A percentile compares a stretch with the other conserved stretches of the same genome.
Evolutionary conservation across 164 flowering plant species (phyloP).

Genomic region (Buxus sempervirens): DNA sequence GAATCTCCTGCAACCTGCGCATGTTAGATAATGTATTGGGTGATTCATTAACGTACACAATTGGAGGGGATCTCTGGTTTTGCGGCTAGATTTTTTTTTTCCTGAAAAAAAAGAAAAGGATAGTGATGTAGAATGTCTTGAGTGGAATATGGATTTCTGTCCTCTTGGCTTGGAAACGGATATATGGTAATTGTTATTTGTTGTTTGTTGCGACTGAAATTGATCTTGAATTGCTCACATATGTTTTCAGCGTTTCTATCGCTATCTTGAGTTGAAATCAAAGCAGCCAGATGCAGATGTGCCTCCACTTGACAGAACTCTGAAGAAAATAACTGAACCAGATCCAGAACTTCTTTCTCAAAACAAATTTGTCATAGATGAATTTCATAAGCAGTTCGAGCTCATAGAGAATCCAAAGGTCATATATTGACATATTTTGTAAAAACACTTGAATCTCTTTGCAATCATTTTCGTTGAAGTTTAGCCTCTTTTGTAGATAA

Average conservation of each 20-base stretch:
- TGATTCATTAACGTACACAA: too few species aligned
- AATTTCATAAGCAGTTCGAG: conserved; percentile 53
- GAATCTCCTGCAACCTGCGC: too few species aligned
- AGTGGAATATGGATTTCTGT: neutral
- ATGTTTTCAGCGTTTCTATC: conserved; percentile 72
- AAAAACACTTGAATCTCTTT: neutral
- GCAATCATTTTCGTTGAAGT: neutral
- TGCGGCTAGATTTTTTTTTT: too few species aligned
- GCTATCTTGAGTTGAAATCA: conserved; percentile 67
- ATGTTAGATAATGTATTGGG: too few species aligned
- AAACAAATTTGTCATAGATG: conserved; percentile 48
- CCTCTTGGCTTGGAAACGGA: neutral
- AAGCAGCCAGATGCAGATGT: conserved; percentile 70
- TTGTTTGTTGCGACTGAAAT: neutral
- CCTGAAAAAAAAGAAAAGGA: neutral
- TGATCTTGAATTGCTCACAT: neutral
- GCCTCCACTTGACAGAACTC: conserved; percentile 78
- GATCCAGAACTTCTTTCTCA: conserved; percentile 62
- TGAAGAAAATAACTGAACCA: conserved; percentile 72
- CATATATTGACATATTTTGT: neutral
- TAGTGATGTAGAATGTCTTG: too few species aligned
- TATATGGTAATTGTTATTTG: neutral
- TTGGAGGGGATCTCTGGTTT: too few species aligned
- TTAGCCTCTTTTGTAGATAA: conserved; percentile 48
- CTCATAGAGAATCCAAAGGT: conserved; percentile 86